These are phyloP conservation scores for Boletus sp. DNA, from an alignment of 768 basidiomycete genomes.

Conservation along the genomic window DNA sequence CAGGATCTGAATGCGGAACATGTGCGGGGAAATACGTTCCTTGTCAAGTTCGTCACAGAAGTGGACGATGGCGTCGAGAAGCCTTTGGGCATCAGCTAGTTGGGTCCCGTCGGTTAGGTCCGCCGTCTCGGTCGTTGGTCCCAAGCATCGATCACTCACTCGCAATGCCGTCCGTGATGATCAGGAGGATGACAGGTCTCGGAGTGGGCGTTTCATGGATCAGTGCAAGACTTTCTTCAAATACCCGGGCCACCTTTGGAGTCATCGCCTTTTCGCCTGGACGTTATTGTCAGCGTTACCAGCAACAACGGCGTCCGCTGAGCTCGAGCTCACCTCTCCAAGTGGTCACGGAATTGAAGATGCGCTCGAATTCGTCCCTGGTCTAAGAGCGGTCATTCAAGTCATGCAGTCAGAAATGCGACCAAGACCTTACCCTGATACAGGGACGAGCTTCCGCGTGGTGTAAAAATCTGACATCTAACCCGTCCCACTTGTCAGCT, in stretches of 20 bases:
- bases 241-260: slow-evolving; percentile 16
- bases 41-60: slow-evolving; percentile 12
- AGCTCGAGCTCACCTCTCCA: slow-evolving; percentile 17
- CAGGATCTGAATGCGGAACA: slow-evolving; percentile 25
- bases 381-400: slow-evolving; percentile 5
- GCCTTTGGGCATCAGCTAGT: slow-evolving; percentile 14
- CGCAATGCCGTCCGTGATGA: slow-evolving; percentile 21
- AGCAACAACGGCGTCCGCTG: background rate
- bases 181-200: slow-evolving; percentile 11
- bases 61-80: slow-evolving; percentile 6
- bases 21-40: slow-evolving; percentile 5
- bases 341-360: slow-evolving; percentile 18
- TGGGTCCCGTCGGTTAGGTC: background rate
- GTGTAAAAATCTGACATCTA: slow-evolving; percentile 20
- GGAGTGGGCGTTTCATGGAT: slow-evolving; percentile 1
- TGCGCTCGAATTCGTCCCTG: slow-evolving; percentile 11
- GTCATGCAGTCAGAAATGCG: background rate
- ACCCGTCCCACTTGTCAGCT: slow-evolving; percentile 14
- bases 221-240: slow-evolving; percentile 13
- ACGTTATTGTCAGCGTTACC: background rate
- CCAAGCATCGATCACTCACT: slow-evolving; percentile 3
- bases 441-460: background rate
- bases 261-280: slow-evolving; percentile 17
- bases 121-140: background rate
- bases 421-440: slow-evolving; percentile 8